A percentile compares a stretch with the other conserved stretches of the same genome.
Conservation (phyloP, 495 filamentous ascomycete species). For the Xylaria nigripes region DNA sequence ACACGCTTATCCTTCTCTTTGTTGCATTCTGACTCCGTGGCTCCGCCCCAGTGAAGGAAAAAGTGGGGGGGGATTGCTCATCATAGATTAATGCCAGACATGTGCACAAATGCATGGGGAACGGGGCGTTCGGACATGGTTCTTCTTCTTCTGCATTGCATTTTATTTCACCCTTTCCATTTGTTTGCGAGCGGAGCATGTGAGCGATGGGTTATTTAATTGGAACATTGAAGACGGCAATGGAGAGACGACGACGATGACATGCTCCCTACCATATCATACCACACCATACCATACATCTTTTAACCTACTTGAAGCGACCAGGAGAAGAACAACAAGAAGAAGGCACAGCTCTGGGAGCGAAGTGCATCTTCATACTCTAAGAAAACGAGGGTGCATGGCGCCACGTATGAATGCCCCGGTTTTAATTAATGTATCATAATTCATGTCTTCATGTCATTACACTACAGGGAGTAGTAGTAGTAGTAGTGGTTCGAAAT, state of each 20-base stretch:
- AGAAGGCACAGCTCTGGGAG: too few species aligned
- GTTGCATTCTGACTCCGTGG: neutral
- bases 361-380: too few species aligned
- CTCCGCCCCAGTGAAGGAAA: neutral
- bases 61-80: neutral
- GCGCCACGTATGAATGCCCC: too few species aligned
- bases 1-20: neutral
- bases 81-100: constrained; percentile 4
- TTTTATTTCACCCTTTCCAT: neutral
- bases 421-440: constrained; percentile 26
- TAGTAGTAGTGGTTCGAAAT: too few species aligned
- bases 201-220: neutral
- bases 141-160: neutral
- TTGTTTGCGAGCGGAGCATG: neutral
- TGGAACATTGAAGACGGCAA: constrained; percentile 3
- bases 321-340: too few species aligned
- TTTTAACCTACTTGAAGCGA: too few species aligned
- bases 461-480: constrained; percentile 1
- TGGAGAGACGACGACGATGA: constrained; percentile 3
- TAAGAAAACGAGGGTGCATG: too few species aligned
- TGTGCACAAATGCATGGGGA: constrained; percentile 13
- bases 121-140: constrained; percentile 20
- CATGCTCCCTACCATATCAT: too few species aligned
- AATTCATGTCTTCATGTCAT: constrained; percentile 14
- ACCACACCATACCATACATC: too few species aligned